Conservation (phyloP, 345 rosid genomes). For the Crucihimalaya himalaica region DNA sequence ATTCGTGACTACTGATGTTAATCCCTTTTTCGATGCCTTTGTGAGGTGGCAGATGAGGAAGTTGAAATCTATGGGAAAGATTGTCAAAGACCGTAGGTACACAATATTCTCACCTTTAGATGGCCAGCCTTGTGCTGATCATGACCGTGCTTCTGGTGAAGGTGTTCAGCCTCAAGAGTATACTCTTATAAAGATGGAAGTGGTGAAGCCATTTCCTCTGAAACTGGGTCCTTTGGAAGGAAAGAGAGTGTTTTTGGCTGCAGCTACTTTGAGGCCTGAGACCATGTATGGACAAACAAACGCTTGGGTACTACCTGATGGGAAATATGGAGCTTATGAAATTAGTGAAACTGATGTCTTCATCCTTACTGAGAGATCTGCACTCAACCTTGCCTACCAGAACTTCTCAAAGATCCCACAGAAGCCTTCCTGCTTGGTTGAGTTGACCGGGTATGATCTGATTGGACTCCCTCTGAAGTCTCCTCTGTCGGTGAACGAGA, state of each 20-base stretch:
- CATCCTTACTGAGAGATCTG: constrained; percentile 71
- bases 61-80: constrained; percentile 82
- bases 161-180: constrained; percentile 96
- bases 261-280: constrained; percentile 95
- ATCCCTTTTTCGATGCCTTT: constrained; percentile 77
- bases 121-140: constrained; percentile 96
- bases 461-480: constrained; percentile 83
- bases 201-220: constrained; percentile 65
- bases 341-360: constrained; percentile 79
- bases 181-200: constrained; percentile 89
- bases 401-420: constrained; percentile 69
- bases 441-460: constrained; percentile 80
- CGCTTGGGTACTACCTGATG: constrained; percentile 96
- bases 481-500: constrained; percentile 67
- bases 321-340: constrained; percentile 91
- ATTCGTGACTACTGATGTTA: constrained; percentile 79
- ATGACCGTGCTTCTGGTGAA: constrained; percentile 94
- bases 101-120: constrained; percentile 88
- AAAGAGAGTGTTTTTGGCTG: constrained; percentile 73
- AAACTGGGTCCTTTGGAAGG: constrained; percentile 72
- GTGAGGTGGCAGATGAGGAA: constrained; percentile 94
- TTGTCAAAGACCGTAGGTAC: constrained; percentile 79
- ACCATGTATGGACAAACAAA: constrained; percentile 98
- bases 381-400: constrained; percentile 89
- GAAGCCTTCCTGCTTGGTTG: constrained; percentile 76